phyloP scores from a whole-genome alignment of 2,329 filamentous ascomycete species.

The Dothidotthia symphoricarpi region DNA sequence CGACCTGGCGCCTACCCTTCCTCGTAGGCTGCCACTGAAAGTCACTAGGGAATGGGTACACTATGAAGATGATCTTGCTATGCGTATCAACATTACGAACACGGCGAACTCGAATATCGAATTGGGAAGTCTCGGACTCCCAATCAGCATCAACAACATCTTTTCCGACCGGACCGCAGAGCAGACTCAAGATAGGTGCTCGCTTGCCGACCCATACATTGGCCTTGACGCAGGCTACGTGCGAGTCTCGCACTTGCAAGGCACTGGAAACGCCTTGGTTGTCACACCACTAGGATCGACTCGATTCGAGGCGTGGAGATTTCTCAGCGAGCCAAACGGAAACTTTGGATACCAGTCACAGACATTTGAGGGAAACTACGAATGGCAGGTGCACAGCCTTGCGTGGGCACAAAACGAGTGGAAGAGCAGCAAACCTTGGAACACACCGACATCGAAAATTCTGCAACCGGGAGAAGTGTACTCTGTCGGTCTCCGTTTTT shows the following conservation, averaged over 20 bases:
- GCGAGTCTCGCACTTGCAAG: conserved; percentile 53
- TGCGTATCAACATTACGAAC: conserved; percentile 55
- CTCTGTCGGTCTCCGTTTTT: conserved; percentile 54
- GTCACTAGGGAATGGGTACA: conserved; percentile 56
- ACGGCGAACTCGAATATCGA: conserved; percentile 46
- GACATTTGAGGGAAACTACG: conserved; percentile 60
- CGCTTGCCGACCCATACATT: conserved; percentile 60
- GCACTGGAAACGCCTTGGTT: conserved; percentile 54
- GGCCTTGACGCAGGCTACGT: conserved; percentile 60
- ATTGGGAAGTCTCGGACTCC: conserved; percentile 58
- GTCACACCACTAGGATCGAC: conserved; percentile 55
- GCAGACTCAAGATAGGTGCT: conserved; percentile 54
- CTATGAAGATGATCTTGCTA: conserved; percentile 50
- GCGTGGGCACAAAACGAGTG: conserved; percentile 60
- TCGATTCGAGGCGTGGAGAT: conserved; percentile 57
- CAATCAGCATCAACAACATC: conserved; percentile 62
- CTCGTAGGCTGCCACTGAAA: conserved; percentile 39
- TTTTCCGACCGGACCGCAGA: conserved; percentile 53
- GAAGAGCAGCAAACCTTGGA: conserved; percentile 55
- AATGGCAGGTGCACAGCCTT: conserved; percentile 57
- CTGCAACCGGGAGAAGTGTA: conserved; percentile 49
- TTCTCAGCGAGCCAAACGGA: conserved; percentile 47
- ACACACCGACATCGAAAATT: conserved; percentile 50
- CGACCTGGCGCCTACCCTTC: conserved; percentile 46
- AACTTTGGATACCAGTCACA: conserved; percentile 47